These are phyloP conservation scores for Penicillium roqueforti DNA, from an alignment of 495 filamentous ascomycete species.

Conservation along the genomic window DNA sequence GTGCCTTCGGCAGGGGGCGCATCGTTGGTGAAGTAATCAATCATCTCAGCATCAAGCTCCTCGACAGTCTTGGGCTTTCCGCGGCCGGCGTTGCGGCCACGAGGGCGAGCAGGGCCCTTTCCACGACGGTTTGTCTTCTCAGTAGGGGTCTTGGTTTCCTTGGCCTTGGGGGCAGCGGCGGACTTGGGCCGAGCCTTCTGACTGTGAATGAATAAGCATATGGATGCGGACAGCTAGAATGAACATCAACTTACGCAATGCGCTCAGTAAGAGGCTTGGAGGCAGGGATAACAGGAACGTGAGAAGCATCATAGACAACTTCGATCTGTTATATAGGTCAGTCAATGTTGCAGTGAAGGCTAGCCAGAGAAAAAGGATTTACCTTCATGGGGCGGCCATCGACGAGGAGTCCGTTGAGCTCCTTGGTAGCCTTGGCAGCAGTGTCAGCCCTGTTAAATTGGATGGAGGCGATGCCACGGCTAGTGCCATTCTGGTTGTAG, in stretches of 20 bases:
- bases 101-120: constrained; percentile 26
- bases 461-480: constrained; percentile 82
- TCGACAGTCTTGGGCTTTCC: constrained; percentile 82
- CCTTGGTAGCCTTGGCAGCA: constrained; percentile 73
- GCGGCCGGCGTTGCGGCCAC: constrained; percentile 48
- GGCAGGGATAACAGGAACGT: constrained; percentile 59
- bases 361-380: constrained; percentile 11
- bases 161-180: constrained; percentile 64
- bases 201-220: constrained; percentile 30
- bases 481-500: constrained; percentile 86
- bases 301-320: constrained; percentile 74
- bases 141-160: constrained; percentile 12
- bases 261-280: constrained; percentile 81
- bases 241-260: constrained; percentile 56
- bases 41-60: constrained; percentile 92
- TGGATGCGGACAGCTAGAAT: not conserved
- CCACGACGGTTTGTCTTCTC: constrained; percentile 10
- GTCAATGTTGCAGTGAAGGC: not conserved
- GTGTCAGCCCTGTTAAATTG: constrained; percentile 72
- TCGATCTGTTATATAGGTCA: constrained; percentile 63
- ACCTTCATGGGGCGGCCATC: constrained; percentile 92
- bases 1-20: constrained; percentile 35
- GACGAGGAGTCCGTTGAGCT: constrained; percentile 82
- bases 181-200: constrained; percentile 81
- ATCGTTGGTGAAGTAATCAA: constrained; percentile 68